Evolutionary conservation across 768 basidiomycete genomes (phyloP).

Genomic region (Suillus clintonianus): DNA sequence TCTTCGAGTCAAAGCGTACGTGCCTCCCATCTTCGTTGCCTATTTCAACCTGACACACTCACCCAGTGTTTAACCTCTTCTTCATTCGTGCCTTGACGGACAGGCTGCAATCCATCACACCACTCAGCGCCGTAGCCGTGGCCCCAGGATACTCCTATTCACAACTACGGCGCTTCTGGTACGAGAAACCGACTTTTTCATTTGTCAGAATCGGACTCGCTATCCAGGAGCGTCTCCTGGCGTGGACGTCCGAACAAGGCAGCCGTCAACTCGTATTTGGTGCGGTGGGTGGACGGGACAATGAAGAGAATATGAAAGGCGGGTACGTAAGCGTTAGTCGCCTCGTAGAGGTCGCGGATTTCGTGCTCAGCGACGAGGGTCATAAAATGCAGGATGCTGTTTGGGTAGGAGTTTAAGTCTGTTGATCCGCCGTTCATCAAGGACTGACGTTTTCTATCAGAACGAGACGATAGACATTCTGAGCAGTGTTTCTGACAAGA

Average conservation of each 20-base stretch:
- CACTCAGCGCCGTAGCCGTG: constrained; percentile 26
- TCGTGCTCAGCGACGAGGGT: constrained; percentile 31
- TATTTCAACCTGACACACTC: neutral
- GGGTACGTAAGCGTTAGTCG: constrained; percentile 13
- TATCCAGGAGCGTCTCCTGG: constrained; percentile 10
- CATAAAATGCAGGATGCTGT: constrained; percentile 26
- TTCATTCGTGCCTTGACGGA: constrained; percentile 31
- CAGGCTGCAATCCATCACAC: constrained; percentile 15
- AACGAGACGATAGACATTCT: no score
- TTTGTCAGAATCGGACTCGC: neutral
- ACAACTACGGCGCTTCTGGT: constrained; percentile 14
- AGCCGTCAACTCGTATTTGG: constrained; percentile 36
- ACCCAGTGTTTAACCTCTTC: constrained; percentile 31
- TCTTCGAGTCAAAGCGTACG: constrained; percentile 29
- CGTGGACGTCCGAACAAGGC: constrained; percentile 31
- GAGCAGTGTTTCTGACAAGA: no score
- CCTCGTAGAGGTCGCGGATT: constrained; percentile 33
- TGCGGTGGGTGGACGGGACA: constrained; percentile 24
- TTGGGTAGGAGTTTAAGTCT: constrained; percentile 39
- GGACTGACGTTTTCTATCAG: no score
- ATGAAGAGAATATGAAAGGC: constrained; percentile 21
- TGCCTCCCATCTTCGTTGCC: neutral
- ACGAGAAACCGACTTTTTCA: neutral
- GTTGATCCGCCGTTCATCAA: no score
- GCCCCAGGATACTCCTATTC: constrained; percentile 35